phyloP scores from a whole-genome alignment of 805 yeast genomes.

The Candida oleophila region DNA sequence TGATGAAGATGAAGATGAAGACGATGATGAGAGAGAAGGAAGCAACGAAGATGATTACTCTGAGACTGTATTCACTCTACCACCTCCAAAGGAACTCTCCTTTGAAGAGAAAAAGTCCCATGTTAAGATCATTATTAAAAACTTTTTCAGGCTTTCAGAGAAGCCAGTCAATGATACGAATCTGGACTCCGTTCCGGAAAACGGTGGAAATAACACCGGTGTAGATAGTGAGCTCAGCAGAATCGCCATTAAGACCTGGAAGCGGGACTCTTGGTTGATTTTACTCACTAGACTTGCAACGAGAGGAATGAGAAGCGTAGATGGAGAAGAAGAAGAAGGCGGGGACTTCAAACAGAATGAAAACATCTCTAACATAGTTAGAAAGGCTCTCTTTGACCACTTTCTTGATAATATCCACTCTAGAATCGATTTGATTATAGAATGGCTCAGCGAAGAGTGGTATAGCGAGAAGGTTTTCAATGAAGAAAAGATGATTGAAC shows the following conservation, averaged over 20 bases:
- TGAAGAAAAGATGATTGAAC: slow-evolving; percentile 26
- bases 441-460: slow-evolving; percentile 98
- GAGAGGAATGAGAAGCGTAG: slow-evolving; percentile 58
- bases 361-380: slow-evolving; percentile 57
- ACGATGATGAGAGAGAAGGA: slow-evolving; percentile 28
- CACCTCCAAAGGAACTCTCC: slow-evolving; percentile 55
- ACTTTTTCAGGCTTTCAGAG: slow-evolving; percentile 52
- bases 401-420: slow-evolving; percentile 70
- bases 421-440: slow-evolving; percentile 72
- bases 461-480: slow-evolving; percentile 52
- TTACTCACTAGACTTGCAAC: slow-evolving; percentile 76
- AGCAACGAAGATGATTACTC: slow-evolving; percentile 34
- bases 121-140: slow-evolving; percentile 54
- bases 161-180: slow-evolving; percentile 20
- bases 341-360: slow-evolving; percentile 25
- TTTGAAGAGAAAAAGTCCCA: slow-evolving; percentile 57
- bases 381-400: slow-evolving; percentile 70
- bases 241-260: slow-evolving; percentile 52
- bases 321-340: slow-evolving; percentile 12
- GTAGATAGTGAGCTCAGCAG: slow-evolving; percentile 54
- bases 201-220: slow-evolving; percentile 25
- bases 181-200: slow-evolving; percentile 11
- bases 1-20: slow-evolving; percentile 15
- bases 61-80: slow-evolving; percentile 49
- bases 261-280: slow-evolving; percentile 71